These are phyloP conservation scores for Ziziphus jujuba DNA, from an alignment of 306 rosid species.

Conservation along the genomic window DNA sequence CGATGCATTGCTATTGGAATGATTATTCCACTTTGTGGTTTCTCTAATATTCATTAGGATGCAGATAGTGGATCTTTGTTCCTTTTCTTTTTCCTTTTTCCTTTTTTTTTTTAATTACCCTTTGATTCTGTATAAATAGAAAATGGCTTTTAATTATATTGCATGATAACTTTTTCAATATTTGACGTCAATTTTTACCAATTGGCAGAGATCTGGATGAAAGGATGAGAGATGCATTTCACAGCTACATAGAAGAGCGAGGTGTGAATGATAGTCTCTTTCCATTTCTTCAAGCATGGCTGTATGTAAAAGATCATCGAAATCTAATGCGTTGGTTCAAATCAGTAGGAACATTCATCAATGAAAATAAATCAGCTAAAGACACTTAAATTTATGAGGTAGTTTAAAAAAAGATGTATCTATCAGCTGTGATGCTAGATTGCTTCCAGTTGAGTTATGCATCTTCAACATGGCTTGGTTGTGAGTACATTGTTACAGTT, in stretches of 20 bases:
- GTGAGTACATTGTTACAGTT: conserved; percentile 2
- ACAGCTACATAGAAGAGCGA: conserved; percentile 81
- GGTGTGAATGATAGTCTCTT: conserved; percentile 80
- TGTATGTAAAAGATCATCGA: conserved; percentile 88
- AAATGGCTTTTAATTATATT: neutral
- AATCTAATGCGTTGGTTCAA: conserved; percentile 86
- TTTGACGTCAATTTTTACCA: conserved; percentile 12
- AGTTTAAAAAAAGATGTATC: conserved; percentile 1
- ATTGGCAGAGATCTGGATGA: conserved; percentile 78
- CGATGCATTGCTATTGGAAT: no score
- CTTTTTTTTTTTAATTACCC: no score
- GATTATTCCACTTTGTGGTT: no score
- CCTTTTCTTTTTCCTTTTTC: neutral
- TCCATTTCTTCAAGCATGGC: conserved; percentile 93
- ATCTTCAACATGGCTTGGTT: conserved; percentile 3
- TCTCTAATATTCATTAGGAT: no score
- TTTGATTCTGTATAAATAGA: neutral
- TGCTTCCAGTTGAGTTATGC: neutral
- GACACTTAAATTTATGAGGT: conserved; percentile 26
- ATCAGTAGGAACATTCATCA: conserved; percentile 61
- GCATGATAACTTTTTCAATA: neutral
- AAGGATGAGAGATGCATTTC: conserved; percentile 71
- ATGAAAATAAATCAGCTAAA: conserved; percentile 44
- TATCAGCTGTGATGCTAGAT: neutral
- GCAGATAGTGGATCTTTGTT: no score